phyloP scores from a whole-genome alignment of 2,329 filamentous ascomycete genomes.

The Penicillium frequentans region DNA sequence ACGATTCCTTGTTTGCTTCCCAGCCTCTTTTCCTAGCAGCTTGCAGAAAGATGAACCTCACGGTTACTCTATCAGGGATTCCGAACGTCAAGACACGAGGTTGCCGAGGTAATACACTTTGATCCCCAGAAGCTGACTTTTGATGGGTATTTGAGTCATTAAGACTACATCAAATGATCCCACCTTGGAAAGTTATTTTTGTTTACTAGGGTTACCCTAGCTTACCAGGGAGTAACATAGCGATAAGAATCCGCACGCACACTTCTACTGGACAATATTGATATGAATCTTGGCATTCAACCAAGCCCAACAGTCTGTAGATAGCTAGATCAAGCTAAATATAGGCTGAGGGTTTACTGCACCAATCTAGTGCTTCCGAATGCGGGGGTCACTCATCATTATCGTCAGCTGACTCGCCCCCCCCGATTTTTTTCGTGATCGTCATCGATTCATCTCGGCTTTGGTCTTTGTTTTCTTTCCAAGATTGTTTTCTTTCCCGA shows the following conservation, averaged over 20 bases:
- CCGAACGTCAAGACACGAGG: not conserved
- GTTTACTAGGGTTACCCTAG: not conserved
- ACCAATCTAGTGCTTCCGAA: not conserved
- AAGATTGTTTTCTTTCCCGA: not conserved
- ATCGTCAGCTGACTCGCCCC: constrained; percentile 5
- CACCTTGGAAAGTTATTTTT: not conserved
- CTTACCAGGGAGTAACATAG: not conserved
- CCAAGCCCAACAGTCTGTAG: too few species aligned
- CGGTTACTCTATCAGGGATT: not conserved
- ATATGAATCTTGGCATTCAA: not conserved
- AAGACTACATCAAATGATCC: too few species aligned
- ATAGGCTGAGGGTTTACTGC: not conserved
- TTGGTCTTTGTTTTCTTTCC: not conserved
- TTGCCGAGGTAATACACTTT: not conserved
- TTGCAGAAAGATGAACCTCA: not conserved
- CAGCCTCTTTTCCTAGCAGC: not conserved
- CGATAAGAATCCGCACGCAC: too few species aligned
- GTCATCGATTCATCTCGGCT: constrained; percentile 1
- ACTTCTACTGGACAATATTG: not conserved
- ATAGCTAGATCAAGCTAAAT: not conserved
- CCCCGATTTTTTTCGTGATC: constrained; percentile 3
- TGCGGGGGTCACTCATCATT: not conserved
- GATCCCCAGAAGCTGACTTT: not conserved
- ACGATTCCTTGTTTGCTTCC: not conserved
- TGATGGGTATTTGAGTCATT: not conserved